These are phyloP conservation scores for Hypsizygus ulmarius DNA, from an alignment of 1,284 basidiomycete species.

Conservation along the genomic window DNA sequence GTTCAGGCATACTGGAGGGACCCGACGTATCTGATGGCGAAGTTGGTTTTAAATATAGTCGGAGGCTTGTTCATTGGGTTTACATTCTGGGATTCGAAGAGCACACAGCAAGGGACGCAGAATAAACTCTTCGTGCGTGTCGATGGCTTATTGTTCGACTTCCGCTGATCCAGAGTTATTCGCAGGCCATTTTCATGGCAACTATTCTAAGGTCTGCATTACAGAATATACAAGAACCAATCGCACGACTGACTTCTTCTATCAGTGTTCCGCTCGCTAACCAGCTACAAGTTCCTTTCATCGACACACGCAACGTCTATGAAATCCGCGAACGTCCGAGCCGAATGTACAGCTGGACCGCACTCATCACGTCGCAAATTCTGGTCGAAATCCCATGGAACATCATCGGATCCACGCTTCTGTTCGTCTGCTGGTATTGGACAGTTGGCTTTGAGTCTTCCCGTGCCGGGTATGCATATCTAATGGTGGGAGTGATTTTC, in stretches of 20 bases:
- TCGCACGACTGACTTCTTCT: neutral
- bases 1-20: slow-evolving; percentile 42
- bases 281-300: slow-evolving; percentile 47
- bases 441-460: slow-evolving; percentile 48
- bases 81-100: slow-evolving; percentile 65
- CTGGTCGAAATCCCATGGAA: slow-evolving; percentile 68
- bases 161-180: neutral
- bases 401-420: slow-evolving; percentile 54
- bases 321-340: slow-evolving; percentile 74
- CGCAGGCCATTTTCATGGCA: slow-evolving; percentile 46
- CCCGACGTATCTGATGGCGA: slow-evolving; percentile 76
- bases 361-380: slow-evolving; percentile 63
- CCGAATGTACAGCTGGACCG: slow-evolving; percentile 83
- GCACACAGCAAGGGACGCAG: slow-evolving; percentile 71
- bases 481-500: slow-evolving; percentile 46
- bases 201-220: slow-evolving; percentile 35
- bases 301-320: slow-evolving; percentile 55
- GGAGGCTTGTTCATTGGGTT: slow-evolving; percentile 60
- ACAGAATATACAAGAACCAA: neutral
- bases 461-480: slow-evolving; percentile 55
- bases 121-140: slow-evolving; percentile 70
- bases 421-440: slow-evolving; percentile 56
- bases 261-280: slow-evolving; percentile 42
- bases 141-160: neutral
- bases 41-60: slow-evolving; percentile 58